Conservation (phyloP, 1,139 yeast genomes). For the Suhomyces guaymorum region DNA sequence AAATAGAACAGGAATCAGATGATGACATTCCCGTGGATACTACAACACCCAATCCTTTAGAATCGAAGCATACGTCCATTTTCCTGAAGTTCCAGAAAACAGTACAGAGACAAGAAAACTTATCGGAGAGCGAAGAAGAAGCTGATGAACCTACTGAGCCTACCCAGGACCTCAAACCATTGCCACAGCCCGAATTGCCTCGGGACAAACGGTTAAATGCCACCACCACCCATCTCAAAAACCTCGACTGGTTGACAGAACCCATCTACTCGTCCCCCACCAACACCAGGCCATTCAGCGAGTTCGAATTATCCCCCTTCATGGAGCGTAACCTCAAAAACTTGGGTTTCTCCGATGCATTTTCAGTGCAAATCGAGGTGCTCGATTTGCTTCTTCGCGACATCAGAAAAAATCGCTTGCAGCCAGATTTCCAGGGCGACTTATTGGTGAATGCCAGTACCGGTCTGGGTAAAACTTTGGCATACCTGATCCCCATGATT, state of each 20-base stretch:
- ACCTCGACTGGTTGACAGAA: slow-evolving; percentile 64
- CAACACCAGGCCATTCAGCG: slow-evolving; percentile 40
- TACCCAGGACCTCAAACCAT: slow-evolving; percentile 62
- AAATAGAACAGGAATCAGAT: too few species aligned
- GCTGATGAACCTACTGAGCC: slow-evolving; percentile 31
- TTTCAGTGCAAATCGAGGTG: slow-evolving; percentile 76
- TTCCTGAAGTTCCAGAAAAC: slow-evolving; percentile 32
- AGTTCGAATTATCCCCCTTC: slow-evolving; percentile 41
- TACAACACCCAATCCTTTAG: slow-evolving; percentile 10
- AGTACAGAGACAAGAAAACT: slow-evolving; percentile 12
- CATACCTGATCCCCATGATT: slow-evolving; percentile 82
- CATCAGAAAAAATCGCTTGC: slow-evolving; percentile 42
- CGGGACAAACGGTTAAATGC: slow-evolving; percentile 46
- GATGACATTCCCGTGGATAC: too few species aligned
- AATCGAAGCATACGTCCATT: slow-evolving; percentile 32
- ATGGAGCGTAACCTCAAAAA: slow-evolving; percentile 49
- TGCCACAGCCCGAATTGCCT: slow-evolving; percentile 79
- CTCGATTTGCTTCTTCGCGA: slow-evolving; percentile 58
- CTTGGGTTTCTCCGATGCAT: slow-evolving; percentile 56
- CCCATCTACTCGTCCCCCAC: slow-evolving; percentile 59
- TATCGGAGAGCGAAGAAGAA: slow-evolving; percentile 25
- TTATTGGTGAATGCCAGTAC: slow-evolving; percentile 90
- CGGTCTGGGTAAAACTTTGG: slow-evolving; percentile 95
- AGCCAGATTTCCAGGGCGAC: slow-evolving; percentile 69
- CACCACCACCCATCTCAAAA: slow-evolving; percentile 40